phyloP scores from a whole-genome alignment of 2,329 filamentous ascomycete species.

The Colletotrichum musae region DNA sequence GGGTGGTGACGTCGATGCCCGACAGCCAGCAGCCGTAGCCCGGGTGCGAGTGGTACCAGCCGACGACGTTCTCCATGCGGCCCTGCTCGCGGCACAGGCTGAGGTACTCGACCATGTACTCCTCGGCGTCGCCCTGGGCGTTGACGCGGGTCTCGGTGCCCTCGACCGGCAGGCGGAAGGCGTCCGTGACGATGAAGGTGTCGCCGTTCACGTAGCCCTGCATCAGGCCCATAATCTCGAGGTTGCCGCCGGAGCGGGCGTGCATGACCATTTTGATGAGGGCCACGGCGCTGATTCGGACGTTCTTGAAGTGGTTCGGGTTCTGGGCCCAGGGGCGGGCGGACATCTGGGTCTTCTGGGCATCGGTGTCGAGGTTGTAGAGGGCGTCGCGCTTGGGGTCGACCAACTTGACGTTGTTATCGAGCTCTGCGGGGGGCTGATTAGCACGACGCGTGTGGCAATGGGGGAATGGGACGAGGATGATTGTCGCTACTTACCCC shows the following conservation, averaged over 20 bases:
- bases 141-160: conserved; percentile 99
- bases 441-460: neutral
- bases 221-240: conserved; percentile 99
- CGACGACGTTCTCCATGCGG: conserved; percentile 90
- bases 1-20: conserved; percentile 94
- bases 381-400: conserved; percentile 92
- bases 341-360: conserved; percentile 76
- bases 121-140: conserved; percentile 94
- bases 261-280: conserved; percentile 99
- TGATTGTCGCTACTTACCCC: conserved; percentile 43
- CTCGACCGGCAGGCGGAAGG: conserved; percentile 93
- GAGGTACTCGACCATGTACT: conserved; percentile 94
- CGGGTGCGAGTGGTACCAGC: conserved; percentile 98
- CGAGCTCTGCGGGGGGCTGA: conserved; percentile 75
- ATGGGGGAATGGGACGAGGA: neutral
- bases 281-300: conserved; percentile 93
- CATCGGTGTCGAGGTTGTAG: conserved; percentile 82
- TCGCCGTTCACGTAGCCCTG: conserved; percentile 91
- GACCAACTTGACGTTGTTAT: conserved; percentile 87
- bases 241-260: conserved; percentile 89
- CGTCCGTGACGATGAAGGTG: conserved; percentile 92
- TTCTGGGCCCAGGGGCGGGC: conserved; percentile 83
- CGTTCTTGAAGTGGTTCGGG: conserved; percentile 90
- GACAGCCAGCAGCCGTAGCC: conserved; percentile 99
- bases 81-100: conserved; percentile 81